phyloP scores from a whole-genome alignment of 495 filamentous ascomycete species.

The Talaromyces borbonicus region DNA sequence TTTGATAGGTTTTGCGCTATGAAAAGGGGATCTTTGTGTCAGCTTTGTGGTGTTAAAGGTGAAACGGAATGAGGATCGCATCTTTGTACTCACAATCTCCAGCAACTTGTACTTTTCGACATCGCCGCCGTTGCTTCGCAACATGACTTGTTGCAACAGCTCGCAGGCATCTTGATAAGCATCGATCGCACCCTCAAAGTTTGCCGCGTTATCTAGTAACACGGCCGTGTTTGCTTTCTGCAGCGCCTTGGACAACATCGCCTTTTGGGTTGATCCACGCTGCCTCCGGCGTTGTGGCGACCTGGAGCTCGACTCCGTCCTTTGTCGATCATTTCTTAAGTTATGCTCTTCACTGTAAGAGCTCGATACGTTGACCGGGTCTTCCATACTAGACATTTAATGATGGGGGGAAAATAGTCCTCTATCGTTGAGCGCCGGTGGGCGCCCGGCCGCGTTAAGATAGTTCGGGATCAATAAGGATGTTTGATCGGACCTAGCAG shows the following conservation, averaged over 20 bases:
- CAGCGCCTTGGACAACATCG: slow-evolving; percentile 85
- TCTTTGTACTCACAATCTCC: slow-evolving; percentile 76
- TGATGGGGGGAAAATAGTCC: no score
- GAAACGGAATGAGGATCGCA: background rate
- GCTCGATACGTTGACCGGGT: slow-evolving; percentile 11
- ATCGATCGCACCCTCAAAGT: slow-evolving; percentile 84
- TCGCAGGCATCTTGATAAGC: slow-evolving; percentile 86
- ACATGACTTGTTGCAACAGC: slow-evolving; percentile 78
- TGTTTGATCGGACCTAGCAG: no score
- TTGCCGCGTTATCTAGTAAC: slow-evolving; percentile 86
- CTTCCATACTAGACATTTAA: slow-evolving; percentile 14
- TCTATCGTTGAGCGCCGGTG: no score
- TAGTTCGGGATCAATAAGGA: no score
- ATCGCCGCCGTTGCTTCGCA: slow-evolving; percentile 68
- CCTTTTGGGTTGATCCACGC: slow-evolving; percentile 60
- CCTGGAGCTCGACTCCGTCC: slow-evolving; percentile 17
- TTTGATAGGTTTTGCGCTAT: slow-evolving; percentile 80
- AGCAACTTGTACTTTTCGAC: slow-evolving; percentile 75
- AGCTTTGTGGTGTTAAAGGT: no score
- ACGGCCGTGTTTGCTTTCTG: slow-evolving; percentile 95
- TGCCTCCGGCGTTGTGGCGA: slow-evolving; percentile 22
- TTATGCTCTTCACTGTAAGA: slow-evolving; percentile 8
- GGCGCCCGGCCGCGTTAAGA: no score
- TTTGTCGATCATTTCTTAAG: slow-evolving; percentile 16
- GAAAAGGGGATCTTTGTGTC: slow-evolving; percentile 15